These are phyloP conservation scores for Tremella yokohamensis DNA, from an alignment of 768 basidiomycete species.

Conservation along the genomic window DNA sequence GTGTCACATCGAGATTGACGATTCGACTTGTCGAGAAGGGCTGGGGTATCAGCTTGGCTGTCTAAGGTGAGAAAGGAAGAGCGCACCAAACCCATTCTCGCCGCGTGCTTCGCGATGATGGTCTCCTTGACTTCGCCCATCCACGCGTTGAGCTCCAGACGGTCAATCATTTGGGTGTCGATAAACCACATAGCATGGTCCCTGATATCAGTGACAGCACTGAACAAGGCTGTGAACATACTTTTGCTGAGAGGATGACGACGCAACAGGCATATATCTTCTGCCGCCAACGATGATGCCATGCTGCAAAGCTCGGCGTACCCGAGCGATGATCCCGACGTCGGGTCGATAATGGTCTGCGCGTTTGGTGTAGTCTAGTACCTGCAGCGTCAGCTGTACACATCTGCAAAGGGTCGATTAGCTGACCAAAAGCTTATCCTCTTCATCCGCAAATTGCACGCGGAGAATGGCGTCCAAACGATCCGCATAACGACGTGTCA, in stretches of 20 bases:
- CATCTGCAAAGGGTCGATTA: background rate
- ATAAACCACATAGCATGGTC: conserved; percentile 51
- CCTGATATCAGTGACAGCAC: conserved; percentile 19
- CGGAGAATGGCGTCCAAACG: conserved; percentile 40
- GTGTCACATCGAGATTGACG: conserved; percentile 33
- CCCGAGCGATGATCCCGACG: conserved; percentile 43
- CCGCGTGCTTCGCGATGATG: conserved; percentile 47
- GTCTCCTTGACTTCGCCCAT: conserved; percentile 48
- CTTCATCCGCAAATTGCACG: conserved; percentile 47
- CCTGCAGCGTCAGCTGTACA: conserved; percentile 19
- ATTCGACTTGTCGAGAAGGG: conserved; percentile 48
- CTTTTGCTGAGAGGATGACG: conserved; percentile 48
- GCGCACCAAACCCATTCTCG: conserved; percentile 46
- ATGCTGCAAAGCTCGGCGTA: conserved; percentile 41
- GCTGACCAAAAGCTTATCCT: conserved; percentile 44
- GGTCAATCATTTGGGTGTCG: conserved; percentile 29
- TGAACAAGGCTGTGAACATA: conserved; percentile 11
- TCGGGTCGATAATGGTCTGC: conserved; percentile 26
- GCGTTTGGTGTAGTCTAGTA: conserved; percentile 31
- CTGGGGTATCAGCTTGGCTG: conserved; percentile 11
- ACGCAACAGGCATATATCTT: conserved; percentile 43
- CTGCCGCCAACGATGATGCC: conserved; percentile 43
- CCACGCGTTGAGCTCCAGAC: conserved; percentile 31
- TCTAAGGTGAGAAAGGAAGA: background rate
- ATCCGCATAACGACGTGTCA: conserved; percentile 39